Evolutionary conservation across 2,329 filamentous ascomycete genomes (phyloP).

Genomic region (Leptographium lundbergii): DNA sequence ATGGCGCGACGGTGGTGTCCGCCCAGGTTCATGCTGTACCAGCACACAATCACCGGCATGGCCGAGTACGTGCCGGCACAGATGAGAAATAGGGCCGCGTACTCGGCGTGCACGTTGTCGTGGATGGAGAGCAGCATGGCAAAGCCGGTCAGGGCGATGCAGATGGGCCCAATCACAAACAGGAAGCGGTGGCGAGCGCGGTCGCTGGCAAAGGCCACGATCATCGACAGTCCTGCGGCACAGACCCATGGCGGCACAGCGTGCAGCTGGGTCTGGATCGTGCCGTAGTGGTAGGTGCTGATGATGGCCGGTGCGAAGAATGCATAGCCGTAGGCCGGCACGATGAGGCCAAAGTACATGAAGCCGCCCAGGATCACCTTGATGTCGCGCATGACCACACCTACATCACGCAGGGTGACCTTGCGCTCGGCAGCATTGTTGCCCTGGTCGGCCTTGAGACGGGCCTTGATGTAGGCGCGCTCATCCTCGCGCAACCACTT

Average conservation of each 20-base stretch:
- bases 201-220: constrained; percentile 62
- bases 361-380: constrained; percentile 63
- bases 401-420: constrained; percentile 45
- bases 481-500: constrained; percentile 64
- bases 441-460: constrained; percentile 58
- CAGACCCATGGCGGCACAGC: constrained; percentile 49
- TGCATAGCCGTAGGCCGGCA: constrained; percentile 66
- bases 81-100: constrained; percentile 70
- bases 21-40: constrained; percentile 70
- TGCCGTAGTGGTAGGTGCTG: constrained; percentile 47
- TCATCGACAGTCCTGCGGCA: constrained; percentile 69
- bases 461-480: constrained; percentile 49
- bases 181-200: constrained; percentile 57
- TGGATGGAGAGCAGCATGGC: constrained; percentile 61
- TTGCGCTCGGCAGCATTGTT: constrained; percentile 49
- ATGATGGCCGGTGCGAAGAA: constrained; percentile 68
- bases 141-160: constrained; percentile 60
- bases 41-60: constrained; percentile 80
- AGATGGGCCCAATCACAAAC: constrained; percentile 58
- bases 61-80: constrained; percentile 70
- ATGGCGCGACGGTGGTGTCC: constrained; percentile 60
- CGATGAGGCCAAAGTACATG: constrained; percentile 73
- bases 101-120: constrained; percentile 53
- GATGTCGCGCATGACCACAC: constrained; percentile 56
- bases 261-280: constrained; percentile 45